These are phyloP conservation scores for Panellus pusillus DNA, from an alignment of 768 basidiomycete genomes.

Conservation along the genomic window DNA sequence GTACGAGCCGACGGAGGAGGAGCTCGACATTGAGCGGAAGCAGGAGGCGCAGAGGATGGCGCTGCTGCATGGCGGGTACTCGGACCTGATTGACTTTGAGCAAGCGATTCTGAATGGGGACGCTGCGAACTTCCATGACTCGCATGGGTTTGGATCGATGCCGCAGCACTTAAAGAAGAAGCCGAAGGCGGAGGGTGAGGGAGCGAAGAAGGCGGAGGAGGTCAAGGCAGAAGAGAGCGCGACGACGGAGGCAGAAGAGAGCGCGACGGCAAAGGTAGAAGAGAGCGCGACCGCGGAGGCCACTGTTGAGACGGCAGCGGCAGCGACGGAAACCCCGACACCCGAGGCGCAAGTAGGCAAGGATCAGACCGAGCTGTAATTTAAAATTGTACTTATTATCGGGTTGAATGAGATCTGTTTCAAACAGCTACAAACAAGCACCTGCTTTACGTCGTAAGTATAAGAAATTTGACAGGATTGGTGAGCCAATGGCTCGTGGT, in stretches of 20 bases:
- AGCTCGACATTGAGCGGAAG: slow-evolving; percentile 48
- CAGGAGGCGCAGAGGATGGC: slow-evolving; percentile 56
- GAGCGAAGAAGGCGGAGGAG: slow-evolving; percentile 9
- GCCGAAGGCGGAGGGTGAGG: slow-evolving; percentile 7
- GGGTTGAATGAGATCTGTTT: neutral
- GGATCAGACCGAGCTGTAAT: slow-evolving; percentile 15
- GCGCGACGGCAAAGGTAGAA: neutral
- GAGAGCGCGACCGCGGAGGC: neutral
- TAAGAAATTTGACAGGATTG: too few species aligned
- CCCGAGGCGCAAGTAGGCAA: slow-evolving; percentile 9
- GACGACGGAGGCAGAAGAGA: neutral
- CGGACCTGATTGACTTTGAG: slow-evolving; percentile 53
- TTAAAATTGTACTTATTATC: neutral
- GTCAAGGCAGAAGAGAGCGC: neutral
- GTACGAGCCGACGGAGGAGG: slow-evolving; percentile 38
- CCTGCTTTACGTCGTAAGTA: neutral
- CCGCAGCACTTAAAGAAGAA: slow-evolving; percentile 33
- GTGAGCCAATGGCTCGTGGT: slow-evolving; percentile 39
- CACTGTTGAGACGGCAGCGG: neutral
- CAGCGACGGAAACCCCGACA: neutral
- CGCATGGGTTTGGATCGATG: slow-evolving; percentile 35
- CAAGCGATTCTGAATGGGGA: slow-evolving; percentile 42
- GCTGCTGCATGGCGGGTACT: slow-evolving; percentile 50
- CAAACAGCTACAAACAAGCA: neutral
- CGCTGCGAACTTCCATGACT: slow-evolving; percentile 45